Evolutionary conservation across 805 yeast genomes (phyloP), one percentile per base, ranked within the genome.

Genomic region (Pichia pseudocactophila): DNA sequence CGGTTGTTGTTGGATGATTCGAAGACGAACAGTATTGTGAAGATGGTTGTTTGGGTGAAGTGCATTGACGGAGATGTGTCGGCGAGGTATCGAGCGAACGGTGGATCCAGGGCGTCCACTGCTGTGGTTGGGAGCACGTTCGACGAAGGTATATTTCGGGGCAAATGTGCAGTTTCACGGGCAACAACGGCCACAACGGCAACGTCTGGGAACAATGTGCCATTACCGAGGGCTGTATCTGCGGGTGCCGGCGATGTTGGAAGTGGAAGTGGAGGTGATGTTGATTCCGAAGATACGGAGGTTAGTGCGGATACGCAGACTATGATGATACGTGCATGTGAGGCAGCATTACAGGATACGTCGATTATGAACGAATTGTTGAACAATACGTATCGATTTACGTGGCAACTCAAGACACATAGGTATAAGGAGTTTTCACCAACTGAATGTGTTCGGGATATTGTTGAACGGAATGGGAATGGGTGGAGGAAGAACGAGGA

Each of bases 11-110:
- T 90, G 30, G 80, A 80, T 52, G 73, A 85, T 22, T 82, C 95
- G 2, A 85, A 86, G 50, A 77, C 90, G 16, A 90, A 90, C 58
- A 80, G 94, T 2, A 82, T 86, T n/a, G 60, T 82, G 32, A 79
- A 73, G 46, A 47, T 86, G 34, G 70, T 80, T 2, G 64, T 84
- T n/a, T 49, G 41, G 16, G 33, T 61, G 17, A 46, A 44, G 17
- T 53, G 47, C 40, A 20, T 39, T n/a, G 15, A 30, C 13, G 40
- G 36, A 22, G 38, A 36, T 20, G 31, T 17, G 19, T 16, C 17
- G 8, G n/a, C 28, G 4, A 31, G 25, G 3, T 25, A 32, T 30
- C 25, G 22, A 7, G 12, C 31, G 11, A 28, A 8, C 8, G 25
- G 7, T 6, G 25, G 25, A 22, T 6, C 25, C 8, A 22, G 25